Evolutionary conservation across 805 yeast genomes (phyloP), one percentile per base, ranked within the genome.

Genomic region (Alloascoidea africana): DNA sequence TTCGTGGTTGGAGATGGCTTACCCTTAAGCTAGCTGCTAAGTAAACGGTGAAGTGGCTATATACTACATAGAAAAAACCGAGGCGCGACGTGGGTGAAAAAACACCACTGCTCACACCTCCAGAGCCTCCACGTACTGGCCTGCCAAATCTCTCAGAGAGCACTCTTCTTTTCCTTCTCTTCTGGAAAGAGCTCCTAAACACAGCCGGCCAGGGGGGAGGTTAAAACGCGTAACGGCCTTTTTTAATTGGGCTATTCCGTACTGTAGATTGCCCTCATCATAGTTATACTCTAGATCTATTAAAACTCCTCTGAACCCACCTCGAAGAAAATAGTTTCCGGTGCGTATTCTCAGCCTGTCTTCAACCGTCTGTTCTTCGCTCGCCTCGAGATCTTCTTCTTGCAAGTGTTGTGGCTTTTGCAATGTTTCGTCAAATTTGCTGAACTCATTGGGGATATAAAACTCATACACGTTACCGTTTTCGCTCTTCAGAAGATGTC

Each of bases 401-500:
- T n/a, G n/a, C n/a, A n/a, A n/a, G n/a, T n/a, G n/a, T n/a, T n/a
- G n/a, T n/a, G n/a, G n/a, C n/a, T n/a, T n/a, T n/a, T n/a, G n/a
- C n/a, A n/a, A n/a, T n/a, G n/a, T n/a, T n/a, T n/a, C n/a, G n/a
- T n/a, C n/a, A n/a, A n/a, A n/a, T 8, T 23, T 23, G n/a, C 30
- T 23, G 8, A 8, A 8, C 3, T 40, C 42, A 32, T 46, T 45
- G 2, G 53, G 50, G 17, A 54, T 52, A 23, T 64, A 67, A 2
- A 80, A 48, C 42, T 70, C 68, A 49, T 76, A 82, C 3, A 71
- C 68, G 38, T 67, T 66, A 0, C 94, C 94, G 5, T 80, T 78
- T 42, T 80, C 87, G 1, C 89, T 91, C 47, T 72, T 69, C 36
- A 81, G 66, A 5, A 69, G 61, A 52, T 83, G 94, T 42, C 83